Evolutionary conservation across 192 early-diverging fungal genomes (phyloP).

Genomic region (Coemansia sp.): DNA sequence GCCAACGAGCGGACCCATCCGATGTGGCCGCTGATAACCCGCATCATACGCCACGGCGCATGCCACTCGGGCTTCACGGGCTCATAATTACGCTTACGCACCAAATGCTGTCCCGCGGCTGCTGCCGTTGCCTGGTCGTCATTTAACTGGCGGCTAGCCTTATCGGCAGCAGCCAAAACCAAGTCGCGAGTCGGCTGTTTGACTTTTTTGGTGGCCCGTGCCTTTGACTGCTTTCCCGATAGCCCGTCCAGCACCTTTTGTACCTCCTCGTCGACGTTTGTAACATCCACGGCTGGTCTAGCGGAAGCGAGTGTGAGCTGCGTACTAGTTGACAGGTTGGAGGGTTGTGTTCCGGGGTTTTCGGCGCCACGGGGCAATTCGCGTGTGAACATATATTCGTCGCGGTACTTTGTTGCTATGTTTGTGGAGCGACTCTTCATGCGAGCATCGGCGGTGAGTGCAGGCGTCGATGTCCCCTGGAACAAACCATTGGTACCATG

Average conservation of each 20-base stretch:
- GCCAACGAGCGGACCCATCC: slow-evolving; percentile 95
- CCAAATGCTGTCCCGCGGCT: slow-evolving; percentile 45
- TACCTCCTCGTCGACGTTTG: slow-evolving; percentile 37
- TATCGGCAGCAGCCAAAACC: slow-evolving; percentile 26
- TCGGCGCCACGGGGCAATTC: slow-evolving; percentile 27
- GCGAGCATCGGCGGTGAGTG: not conserved
- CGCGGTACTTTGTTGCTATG: slow-evolving; percentile 39
- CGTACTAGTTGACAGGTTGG: not conserved
- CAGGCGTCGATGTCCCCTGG: slow-evolving; percentile 12
- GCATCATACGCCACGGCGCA: slow-evolving; percentile 94
- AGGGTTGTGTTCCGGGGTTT: not conserved
- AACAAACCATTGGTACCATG: slow-evolving; percentile 34
- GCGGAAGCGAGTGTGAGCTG: not conserved
- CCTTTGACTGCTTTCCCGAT: slow-evolving; percentile 26
- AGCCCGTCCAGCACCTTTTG: slow-evolving; percentile 45
- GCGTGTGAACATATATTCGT: slow-evolving; percentile 47
- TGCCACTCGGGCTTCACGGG: slow-evolving; percentile 84
- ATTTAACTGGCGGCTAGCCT: not conserved
- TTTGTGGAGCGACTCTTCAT: slow-evolving; percentile 4
- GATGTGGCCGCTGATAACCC: slow-evolving; percentile 95
- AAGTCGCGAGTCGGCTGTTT: slow-evolving; percentile 41
- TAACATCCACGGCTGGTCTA: not conserved
- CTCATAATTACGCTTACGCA: slow-evolving; percentile 53
- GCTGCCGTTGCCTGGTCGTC: slow-evolving; percentile 5
- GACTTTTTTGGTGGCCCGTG: slow-evolving; percentile 22